Conservation (phyloP, 805 yeast species). For the Yarrowia divulgata region DNA sequence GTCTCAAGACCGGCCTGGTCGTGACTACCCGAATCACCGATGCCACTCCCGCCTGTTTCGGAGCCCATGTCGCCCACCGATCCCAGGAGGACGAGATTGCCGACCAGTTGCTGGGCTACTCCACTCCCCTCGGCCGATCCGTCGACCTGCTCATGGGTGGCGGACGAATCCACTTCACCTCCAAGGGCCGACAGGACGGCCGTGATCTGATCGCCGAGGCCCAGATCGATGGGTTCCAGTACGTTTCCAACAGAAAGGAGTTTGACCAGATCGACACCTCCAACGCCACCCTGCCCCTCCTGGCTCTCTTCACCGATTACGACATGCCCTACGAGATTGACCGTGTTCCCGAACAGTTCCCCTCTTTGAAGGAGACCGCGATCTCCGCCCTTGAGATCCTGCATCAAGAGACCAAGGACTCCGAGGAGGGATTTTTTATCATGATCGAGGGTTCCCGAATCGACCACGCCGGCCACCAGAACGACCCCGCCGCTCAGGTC, state of each 20-base stretch:
- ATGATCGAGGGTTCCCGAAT: conserved; percentile 91
- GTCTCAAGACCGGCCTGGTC: conserved; percentile 86
- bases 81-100: conserved; percentile 86
- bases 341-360: conserved; percentile 65
- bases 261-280: conserved; percentile 68
- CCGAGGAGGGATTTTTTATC: conserved; percentile 85
- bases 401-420: conserved; percentile 67
- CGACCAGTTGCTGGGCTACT: conserved; percentile 77
- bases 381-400: conserved; percentile 74
- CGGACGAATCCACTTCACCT: conserved; percentile 84
- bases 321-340: conserved; percentile 90
- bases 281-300: conserved; percentile 74
- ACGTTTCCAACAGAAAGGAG: conserved; percentile 63
- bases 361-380: conserved; percentile 82
- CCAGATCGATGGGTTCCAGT: conserved; percentile 64
- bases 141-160: conserved; percentile 92
- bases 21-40: conserved; percentile 93
- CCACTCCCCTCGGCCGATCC: conserved; percentile 75
- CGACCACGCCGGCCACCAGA: conserved; percentile 94
- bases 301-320: conserved; percentile 74
- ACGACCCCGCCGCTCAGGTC: conserved; percentile 94
- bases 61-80: conserved; percentile 78
- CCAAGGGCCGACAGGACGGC: conserved; percentile 73
- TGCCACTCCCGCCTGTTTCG: conserved; percentile 93
- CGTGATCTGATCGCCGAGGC: conserved; percentile 74